phyloP scores from a whole-genome alignment of 1,139 yeast genomes.

The Wickerhamomyces sp. region DNA sequence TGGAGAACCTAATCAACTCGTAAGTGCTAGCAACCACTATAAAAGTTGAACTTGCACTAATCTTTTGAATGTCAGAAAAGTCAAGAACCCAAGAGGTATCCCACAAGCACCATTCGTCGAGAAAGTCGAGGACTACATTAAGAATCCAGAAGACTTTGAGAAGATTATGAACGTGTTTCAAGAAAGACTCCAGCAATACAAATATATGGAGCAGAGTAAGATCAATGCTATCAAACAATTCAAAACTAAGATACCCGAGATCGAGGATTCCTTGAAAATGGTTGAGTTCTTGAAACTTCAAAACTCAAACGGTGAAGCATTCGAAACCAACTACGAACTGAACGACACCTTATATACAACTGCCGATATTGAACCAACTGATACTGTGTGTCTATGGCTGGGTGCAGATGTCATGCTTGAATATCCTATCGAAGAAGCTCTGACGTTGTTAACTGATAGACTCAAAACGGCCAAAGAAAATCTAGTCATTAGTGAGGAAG shows the following conservation, averaged over 20 bases:
- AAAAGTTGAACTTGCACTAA: background rate
- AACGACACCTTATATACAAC: conserved; percentile 88
- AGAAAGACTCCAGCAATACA: conserved; percentile 74
- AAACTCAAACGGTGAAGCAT: conserved; percentile 37
- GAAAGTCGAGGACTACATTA: conserved; percentile 69
- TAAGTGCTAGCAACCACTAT: background rate
- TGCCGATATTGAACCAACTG: conserved; percentile 61
- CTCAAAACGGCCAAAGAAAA: conserved; percentile 59
- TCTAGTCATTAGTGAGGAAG: conserved; percentile 64
- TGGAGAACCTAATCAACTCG: conserved; percentile 13
- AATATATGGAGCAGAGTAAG: conserved; percentile 83
- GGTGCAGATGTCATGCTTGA: conserved; percentile 99
- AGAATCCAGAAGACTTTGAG: conserved; percentile 67
- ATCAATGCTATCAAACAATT: conserved; percentile 62
- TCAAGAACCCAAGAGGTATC: conserved; percentile 82
- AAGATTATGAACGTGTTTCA: conserved; percentile 64
- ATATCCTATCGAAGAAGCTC: conserved; percentile 86
- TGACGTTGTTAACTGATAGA: conserved; percentile 58
- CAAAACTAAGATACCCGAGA: conserved; percentile 80
- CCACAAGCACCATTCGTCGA: conserved; percentile 96
- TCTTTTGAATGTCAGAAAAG: conserved; percentile 6
- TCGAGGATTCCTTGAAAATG: conserved; percentile 73
- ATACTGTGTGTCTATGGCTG: conserved; percentile 80
- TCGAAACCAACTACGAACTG: conserved; percentile 78
- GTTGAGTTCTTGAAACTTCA: conserved; percentile 54